A percentile compares a stretch with the other conserved stretches of the same genome.
phyloP scores from a whole-genome alignment of 495 filamentous ascomycete genomes.

The Friedmanniomyces simplex region DNA sequence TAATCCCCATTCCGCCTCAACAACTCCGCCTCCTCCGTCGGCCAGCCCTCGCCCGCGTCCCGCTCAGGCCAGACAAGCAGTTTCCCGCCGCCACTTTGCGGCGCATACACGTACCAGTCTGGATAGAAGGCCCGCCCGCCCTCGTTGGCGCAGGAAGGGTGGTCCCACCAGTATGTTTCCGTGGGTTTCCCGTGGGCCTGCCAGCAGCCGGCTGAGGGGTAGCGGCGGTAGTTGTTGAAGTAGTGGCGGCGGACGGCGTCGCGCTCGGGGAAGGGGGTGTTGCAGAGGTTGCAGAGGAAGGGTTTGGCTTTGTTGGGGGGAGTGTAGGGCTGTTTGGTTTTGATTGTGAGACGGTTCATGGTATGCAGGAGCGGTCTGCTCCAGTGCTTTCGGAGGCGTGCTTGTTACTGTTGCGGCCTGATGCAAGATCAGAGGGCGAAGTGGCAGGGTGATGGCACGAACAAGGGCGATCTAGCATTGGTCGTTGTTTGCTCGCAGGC shows the following conservation, averaged over 20 bases:
- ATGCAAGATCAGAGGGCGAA: too few relatives aligned
- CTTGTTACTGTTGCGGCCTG: too few relatives aligned
- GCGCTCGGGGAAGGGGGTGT: neutral
- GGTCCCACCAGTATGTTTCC: neutral
- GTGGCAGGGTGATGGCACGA: too few relatives aligned
- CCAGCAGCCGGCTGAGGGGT: neutral
- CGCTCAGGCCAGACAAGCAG: neutral
- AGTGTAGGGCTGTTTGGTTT: neutral
- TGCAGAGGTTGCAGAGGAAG: neutral
- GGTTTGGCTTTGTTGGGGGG: neutral
- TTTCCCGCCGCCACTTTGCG: neutral
- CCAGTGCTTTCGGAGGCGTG: too few relatives aligned
- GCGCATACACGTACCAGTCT: neutral
- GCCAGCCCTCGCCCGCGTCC: neutral
- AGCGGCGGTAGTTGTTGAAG: neutral
- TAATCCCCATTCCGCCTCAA: neutral
- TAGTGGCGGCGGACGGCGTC: neutral
- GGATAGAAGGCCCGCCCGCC: neutral
- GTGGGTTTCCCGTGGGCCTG: neutral
- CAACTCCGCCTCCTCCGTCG: neutral
- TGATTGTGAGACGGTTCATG: too few relatives aligned
- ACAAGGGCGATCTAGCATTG: too few relatives aligned
- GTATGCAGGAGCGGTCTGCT: too few relatives aligned
- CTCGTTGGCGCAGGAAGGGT: neutral
- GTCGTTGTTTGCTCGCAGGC: too few relatives aligned